Percentiles rank a stretch among this genome's conserved stretches.
These are phyloP conservation scores for Colletotrichum kahawae DNA, from an alignment of 2,329 filamentous ascomycete species.

Conservation along the genomic window DNA sequence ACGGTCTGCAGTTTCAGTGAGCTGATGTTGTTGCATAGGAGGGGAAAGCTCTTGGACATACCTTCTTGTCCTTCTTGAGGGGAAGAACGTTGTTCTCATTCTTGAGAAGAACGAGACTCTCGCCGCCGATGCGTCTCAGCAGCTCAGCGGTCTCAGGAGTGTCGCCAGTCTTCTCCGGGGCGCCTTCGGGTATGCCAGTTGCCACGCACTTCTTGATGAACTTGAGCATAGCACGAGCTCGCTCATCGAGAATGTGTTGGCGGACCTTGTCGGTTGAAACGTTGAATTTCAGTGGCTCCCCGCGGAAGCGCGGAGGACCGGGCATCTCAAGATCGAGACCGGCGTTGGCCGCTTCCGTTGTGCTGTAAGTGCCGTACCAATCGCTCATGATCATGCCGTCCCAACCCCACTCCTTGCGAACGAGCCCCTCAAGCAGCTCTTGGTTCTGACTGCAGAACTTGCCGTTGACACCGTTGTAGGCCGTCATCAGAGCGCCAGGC, in stretches of 20 bases:
- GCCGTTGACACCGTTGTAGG: slow-evolving; percentile 65
- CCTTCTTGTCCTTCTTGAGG: slow-evolving; percentile 64
- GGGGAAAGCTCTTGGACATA: slow-evolving; percentile 25
- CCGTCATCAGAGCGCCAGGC: slow-evolving; percentile 63
- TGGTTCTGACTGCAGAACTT: slow-evolving; percentile 59
- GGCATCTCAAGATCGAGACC: slow-evolving; percentile 67
- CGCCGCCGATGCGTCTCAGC: slow-evolving; percentile 68
- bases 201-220: slow-evolving; percentile 63
- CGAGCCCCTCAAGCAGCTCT: slow-evolving; percentile 53
- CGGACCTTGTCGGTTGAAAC: slow-evolving; percentile 62
- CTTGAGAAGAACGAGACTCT: slow-evolving; percentile 76
- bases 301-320: slow-evolving; percentile 55
- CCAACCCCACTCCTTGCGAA: slow-evolving; percentile 64
- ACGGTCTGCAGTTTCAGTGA: slow-evolving; percentile 43
- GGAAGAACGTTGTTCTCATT: slow-evolving; percentile 71
- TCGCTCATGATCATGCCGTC: slow-evolving; percentile 64
- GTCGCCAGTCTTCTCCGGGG: slow-evolving; percentile 58
- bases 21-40: neutral
- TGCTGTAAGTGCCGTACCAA: slow-evolving; percentile 64
- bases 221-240: slow-evolving; percentile 62
- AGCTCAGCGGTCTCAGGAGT: slow-evolving; percentile 67
- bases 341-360: slow-evolving; percentile 52
- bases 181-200: slow-evolving; percentile 59
- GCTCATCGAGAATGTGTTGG: slow-evolving; percentile 59
- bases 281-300: slow-evolving; percentile 56